Percentiles rank a stretch among this genome's conserved stretches.
Conservation (phyloP, 257 asterid genomes). For the Solanum chiquidenum region DNA sequence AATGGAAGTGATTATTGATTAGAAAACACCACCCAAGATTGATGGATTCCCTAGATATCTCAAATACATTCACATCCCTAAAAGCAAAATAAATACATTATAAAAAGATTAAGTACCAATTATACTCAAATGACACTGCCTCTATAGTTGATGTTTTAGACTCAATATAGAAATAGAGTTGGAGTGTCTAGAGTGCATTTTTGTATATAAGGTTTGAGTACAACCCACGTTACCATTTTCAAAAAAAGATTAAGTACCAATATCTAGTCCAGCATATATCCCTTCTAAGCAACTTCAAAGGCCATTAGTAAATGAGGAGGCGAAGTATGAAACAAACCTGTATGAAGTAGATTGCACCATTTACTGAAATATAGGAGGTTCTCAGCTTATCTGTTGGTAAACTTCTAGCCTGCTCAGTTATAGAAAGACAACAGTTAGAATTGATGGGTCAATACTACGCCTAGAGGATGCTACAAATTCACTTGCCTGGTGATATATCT, state of each 20-base stretch:
- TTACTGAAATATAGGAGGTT: constrained; percentile 45
- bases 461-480: background rate
- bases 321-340: constrained; percentile 13
- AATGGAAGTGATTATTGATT: background rate
- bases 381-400: constrained; percentile 84
- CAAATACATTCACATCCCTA: background rate
- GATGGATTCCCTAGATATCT: background rate
- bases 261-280: background rate
- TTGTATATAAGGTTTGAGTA: no score
- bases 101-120: background rate
- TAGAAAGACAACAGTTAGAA: constrained; percentile 5
- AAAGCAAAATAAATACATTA: background rate
- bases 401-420: constrained; percentile 76
- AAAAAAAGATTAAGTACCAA: background rate
- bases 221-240: no score
- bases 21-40: background rate
- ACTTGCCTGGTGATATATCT: constrained; percentile 84
- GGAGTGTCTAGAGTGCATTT: no score
- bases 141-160: no score
- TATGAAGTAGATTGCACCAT: constrained; percentile 55
- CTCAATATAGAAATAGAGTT: no score
- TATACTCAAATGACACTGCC: no score
- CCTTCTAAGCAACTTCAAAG: background rate
- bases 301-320: background rate
- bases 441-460: background rate